These are phyloP conservation scores for Dujonia santamariae DNA, from an alignment of 1,139 yeast species.

Conservation along the genomic window DNA sequence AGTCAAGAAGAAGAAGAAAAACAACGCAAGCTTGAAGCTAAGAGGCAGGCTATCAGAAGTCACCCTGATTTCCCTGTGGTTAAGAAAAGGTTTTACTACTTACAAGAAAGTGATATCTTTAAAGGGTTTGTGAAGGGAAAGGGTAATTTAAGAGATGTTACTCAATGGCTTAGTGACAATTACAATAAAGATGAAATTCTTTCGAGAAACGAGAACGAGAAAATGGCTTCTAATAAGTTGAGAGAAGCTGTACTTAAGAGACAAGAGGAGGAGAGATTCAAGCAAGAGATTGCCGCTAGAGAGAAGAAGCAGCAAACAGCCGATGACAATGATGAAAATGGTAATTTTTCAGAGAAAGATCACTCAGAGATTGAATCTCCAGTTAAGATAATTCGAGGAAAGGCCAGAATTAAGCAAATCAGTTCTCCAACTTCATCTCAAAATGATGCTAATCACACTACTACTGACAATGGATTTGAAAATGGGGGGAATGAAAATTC, in stretches of 20 bases:
- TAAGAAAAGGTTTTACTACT: conserved; percentile 43
- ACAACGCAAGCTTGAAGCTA: conserved; percentile 29
- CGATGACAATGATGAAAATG: conserved; percentile 12
- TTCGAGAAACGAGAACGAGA: conserved; percentile 22
- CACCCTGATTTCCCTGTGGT: conserved; percentile 49
- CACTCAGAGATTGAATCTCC: not conserved
- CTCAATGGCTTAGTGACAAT: conserved; percentile 44
- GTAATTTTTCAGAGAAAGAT: not conserved
- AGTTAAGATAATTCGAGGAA: conserved; percentile 6
- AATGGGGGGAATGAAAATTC: conserved; percentile 17
- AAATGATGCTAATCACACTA: not conserved
- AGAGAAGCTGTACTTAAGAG: conserved; percentile 14
- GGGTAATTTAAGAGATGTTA: conserved; percentile 53
- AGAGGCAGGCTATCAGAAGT: conserved; percentile 37
- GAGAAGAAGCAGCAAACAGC: conserved; percentile 10
- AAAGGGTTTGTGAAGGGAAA: conserved; percentile 61
- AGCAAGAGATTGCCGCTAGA: conserved; percentile 4
- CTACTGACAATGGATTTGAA: not conserved
- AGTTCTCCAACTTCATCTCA: not conserved
- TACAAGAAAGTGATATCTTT: conserved; percentile 50
- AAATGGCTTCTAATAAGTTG: conserved; percentile 14
- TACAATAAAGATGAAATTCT: conserved; percentile 29
- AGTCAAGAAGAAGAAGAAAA: conserved; percentile 18
- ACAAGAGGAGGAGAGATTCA: conserved; percentile 16
- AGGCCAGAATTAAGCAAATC: conserved; percentile 4